Base-by-base conservation (phyloP, 2,329 filamentous ascomycete species). In the Sarocladiaceae sp. region DNA sequence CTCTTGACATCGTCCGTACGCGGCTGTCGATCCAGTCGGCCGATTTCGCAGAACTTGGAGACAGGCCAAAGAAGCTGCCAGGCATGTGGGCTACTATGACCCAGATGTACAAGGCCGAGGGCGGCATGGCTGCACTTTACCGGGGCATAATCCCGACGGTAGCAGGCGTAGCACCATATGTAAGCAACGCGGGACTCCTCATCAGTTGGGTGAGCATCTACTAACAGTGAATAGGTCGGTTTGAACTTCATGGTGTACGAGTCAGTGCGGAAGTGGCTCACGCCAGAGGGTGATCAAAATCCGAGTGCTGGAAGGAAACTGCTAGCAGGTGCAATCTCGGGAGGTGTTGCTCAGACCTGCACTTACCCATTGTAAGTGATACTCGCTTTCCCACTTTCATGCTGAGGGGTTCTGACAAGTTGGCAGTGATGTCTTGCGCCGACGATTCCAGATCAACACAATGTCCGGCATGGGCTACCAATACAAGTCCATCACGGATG, bases 231-330 rank as follows among this genome's bases (percentile, higher is more conserved):
- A 43, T 53, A 89, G 83, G 85, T 98, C 49, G 93, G 93, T 31
- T 73, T 98, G 45, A 98, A 98, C 64, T 98, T 98, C 64, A 97
- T 97, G 89, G 88, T 88, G 5, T 98, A 98, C 66, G 93, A 98
- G 64, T 84, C 84, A 40, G 83, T 90, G 47, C 82, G 93, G 48
- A 81, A 82, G 56, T 83, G 84, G 53, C 74, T 98, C 53, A 98
- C 93, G 0, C 84, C 83, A 1, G 88, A 95, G 43, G 93, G 93
- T 34, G 83, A 95, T 50, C 78, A 85, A 58, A 88, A 95, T 53
- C 93, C 93, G 0, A 81, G 73, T 49, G 78, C 88, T 1, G 63
- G 79, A 44, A 82, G 91, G 44, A 98, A 97, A 61, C 73, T 98
- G 33, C 76, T 83, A 21, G 91, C 93, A 3, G 93, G 93, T 46